Conservation (phyloP, 2,329 filamentous ascomycete genomes). For the Diaporthe citrichinensis region DNA sequence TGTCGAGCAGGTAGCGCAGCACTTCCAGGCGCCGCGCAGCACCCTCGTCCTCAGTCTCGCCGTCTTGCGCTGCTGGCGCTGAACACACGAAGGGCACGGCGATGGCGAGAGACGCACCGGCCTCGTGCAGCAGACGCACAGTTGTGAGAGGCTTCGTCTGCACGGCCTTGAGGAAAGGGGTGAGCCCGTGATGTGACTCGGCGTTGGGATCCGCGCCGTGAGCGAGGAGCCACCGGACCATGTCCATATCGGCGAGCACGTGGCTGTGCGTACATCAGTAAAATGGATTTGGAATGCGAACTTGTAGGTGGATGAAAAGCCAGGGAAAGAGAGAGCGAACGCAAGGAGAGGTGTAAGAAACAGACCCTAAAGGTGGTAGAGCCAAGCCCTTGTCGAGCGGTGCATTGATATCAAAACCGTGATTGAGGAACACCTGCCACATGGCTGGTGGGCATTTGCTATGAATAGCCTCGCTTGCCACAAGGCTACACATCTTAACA, state of each 20-base stretch:
- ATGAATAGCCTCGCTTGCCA: background rate
- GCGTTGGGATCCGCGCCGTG: background rate
- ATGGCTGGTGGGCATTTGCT: background rate
- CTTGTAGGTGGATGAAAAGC: background rate
- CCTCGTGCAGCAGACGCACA: background rate
- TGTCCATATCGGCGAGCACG: background rate
- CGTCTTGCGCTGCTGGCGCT: background rate
- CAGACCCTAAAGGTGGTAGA: conserved; percentile 5
- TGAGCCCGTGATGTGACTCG: background rate
- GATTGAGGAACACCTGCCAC: background rate
- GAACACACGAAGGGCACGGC: background rate
- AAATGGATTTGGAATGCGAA: background rate
- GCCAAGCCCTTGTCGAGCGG: background rate
- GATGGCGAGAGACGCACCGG: background rate
- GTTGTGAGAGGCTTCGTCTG: background rate
- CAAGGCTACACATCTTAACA: background rate
- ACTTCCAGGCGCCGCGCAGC: background rate
- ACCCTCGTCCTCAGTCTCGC: background rate
- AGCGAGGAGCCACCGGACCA: background rate
- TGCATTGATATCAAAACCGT: background rate
- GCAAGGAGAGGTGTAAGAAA: background rate
- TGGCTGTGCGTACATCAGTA: background rate
- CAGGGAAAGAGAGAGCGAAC: fast-evolving
- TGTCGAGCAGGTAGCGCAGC: background rate
- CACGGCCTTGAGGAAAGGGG: background rate